Percentiles rank a stretch among this genome's conserved stretches.
phyloP scores from a whole-genome alignment of 495 filamentous ascomycete genomes.

The Tuber umbilicatum region DNA sequence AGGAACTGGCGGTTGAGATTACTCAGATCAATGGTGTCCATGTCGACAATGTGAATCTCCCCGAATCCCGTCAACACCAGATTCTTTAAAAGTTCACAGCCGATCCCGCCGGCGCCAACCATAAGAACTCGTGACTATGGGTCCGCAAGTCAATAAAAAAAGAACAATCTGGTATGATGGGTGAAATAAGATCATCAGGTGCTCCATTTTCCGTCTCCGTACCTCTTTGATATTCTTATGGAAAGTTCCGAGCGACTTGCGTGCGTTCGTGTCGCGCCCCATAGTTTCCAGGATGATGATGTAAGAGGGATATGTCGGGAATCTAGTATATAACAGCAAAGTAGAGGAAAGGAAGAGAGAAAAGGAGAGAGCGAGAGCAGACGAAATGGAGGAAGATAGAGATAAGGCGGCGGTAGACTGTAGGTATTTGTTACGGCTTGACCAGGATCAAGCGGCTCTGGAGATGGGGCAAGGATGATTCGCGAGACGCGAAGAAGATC shows the following conservation, averaged over 20 bases:
- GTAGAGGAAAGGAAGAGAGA: constrained; percentile 27
- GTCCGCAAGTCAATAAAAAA: constrained; percentile 4
- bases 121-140: constrained; percentile 76
- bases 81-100: constrained; percentile 96
- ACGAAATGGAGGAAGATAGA: constrained; percentile 23
- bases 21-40: constrained; percentile 96
- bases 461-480: constrained; percentile 29
- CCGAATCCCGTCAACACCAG: constrained; percentile 89
- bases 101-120: constrained; percentile 94
- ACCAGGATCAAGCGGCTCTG: constrained; percentile 36
- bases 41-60: constrained; percentile 90
- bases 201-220: constrained; percentile 18
- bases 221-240: constrained; percentile 63
- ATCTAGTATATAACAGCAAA: constrained; percentile 8
- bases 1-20: constrained; percentile 98
- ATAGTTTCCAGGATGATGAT: constrained; percentile 39
- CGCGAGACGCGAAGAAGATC: constrained; percentile 18
- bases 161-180: not conserved
- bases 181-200: not conserved
- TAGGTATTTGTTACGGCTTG: constrained; percentile 8
- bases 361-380: constrained; percentile 30
- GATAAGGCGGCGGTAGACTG: constrained; percentile 18
- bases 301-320: constrained; percentile 4
- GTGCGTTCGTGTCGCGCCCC: constrained; percentile 52
- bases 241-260: constrained; percentile 60